phyloP scores from a whole-genome alignment of 768 basidiomycete species.

The Lepiota subincarnata region DNA sequence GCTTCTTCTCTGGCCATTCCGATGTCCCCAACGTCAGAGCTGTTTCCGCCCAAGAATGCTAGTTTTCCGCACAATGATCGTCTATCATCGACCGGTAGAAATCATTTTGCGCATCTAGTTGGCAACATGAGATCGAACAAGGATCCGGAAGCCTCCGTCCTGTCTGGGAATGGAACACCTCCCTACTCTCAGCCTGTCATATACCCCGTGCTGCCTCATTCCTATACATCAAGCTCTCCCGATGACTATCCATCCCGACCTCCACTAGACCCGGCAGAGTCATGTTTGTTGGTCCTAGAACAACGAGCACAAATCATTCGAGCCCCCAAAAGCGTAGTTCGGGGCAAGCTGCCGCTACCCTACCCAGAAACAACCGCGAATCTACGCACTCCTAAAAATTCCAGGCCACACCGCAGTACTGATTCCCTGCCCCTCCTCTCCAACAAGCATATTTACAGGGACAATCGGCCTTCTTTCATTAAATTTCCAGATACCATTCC shows the following conservation, averaged over 20 bases:
- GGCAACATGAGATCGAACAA: not conserved
- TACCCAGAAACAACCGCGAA: not conserved
- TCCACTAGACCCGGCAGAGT: not conserved
- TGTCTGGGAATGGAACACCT: not conserved
- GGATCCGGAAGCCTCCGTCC: not conserved
- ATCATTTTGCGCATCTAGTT: not conserved
- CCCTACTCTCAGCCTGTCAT: not conserved
- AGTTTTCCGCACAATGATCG: not conserved
- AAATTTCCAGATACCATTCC: conserved; percentile 5
- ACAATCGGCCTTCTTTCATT: not conserved
- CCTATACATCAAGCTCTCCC: too few species aligned
- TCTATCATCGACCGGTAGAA: not conserved
- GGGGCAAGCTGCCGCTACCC: not conserved
- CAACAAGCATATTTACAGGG: not conserved
- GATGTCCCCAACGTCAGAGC: not conserved
- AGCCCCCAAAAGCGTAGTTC: too few species aligned
- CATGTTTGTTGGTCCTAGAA: too few species aligned
- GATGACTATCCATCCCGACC: not conserved
- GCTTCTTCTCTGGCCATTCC: not conserved
- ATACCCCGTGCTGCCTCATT: not conserved
- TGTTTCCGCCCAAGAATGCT: not conserved
- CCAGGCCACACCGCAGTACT: not conserved
- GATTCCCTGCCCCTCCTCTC: not conserved
- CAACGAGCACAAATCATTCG: too few species aligned
- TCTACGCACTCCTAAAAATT: not conserved